Percentiles rank a stretch among this genome's conserved stretches.
These are phyloP conservation scores for Pestalotiopsis sp. DNA, from an alignment of 2,329 filamentous ascomycete species.

Conservation along the genomic window DNA sequence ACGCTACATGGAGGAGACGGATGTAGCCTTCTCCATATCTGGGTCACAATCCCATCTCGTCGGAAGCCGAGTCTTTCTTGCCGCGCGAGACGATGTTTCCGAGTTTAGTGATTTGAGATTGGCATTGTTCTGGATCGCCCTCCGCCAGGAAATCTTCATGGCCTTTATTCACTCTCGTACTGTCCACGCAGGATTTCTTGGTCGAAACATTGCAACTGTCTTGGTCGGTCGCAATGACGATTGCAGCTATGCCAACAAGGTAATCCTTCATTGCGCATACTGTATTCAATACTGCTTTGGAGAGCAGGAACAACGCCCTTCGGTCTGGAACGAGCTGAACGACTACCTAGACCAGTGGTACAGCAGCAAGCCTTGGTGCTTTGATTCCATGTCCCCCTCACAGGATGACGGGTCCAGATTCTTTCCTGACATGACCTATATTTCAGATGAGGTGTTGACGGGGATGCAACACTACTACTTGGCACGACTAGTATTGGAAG, in stretches of 20 bases:
- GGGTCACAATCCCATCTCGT: background rate
- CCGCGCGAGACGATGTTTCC: background rate
- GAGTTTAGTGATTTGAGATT: background rate
- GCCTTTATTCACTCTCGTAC: constrained; percentile 2
- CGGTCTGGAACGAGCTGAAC: constrained; percentile 4
- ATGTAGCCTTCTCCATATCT: background rate
- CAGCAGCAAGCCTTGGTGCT: background rate
- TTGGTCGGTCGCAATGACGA: background rate
- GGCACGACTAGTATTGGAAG: constrained; percentile 1
- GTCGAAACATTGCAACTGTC: background rate
- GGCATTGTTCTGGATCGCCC: constrained; percentile 1
- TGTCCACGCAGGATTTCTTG: background rate
- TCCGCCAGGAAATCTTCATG: constrained; percentile 6
- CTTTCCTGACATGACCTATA: background rate
- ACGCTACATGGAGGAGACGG: constrained; percentile 4
- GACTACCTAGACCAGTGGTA: constrained; percentile 6
- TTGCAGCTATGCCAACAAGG: constrained; percentile 6
- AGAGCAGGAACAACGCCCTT: background rate
- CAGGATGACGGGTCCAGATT: background rate
- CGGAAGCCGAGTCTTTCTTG: constrained; percentile 1
- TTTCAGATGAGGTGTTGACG: constrained; percentile 1
- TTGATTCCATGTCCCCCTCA: background rate
- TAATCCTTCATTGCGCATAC: constrained; percentile 4
- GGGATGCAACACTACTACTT: constrained; percentile 12
- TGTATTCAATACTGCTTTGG: constrained; percentile 6